phyloP scores from a whole-genome alignment of 2,329 filamentous ascomycete genomes.

The Xylariaceae sp. region DNA sequence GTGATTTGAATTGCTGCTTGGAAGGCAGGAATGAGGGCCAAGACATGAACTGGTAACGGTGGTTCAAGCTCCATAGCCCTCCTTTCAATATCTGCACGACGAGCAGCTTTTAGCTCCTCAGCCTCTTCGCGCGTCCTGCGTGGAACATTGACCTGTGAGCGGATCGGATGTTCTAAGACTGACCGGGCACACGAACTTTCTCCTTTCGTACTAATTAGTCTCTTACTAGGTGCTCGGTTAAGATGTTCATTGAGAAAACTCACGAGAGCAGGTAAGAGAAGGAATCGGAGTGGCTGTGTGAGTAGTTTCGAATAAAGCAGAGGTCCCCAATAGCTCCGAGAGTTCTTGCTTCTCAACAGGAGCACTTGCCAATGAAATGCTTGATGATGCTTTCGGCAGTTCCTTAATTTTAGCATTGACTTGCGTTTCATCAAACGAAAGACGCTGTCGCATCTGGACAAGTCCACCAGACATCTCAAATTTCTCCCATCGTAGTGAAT shows the following conservation, averaged over 20 bases:
- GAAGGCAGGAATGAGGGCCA: conserved; percentile 76
- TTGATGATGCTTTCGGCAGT: background rate
- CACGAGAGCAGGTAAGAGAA: background rate
- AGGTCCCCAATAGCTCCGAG: background rate
- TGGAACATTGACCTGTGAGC: conserved; percentile 25
- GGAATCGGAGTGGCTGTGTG: background rate
- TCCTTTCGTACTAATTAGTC: conserved; percentile 6
- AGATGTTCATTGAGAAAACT: background rate
- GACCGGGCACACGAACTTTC: background rate
- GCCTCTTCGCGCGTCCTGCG: conserved; percentile 64
- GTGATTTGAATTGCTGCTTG: conserved; percentile 75
- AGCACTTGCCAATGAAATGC: background rate
- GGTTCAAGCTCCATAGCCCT: conserved; percentile 71
- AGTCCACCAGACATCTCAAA: conserved; percentile 64
- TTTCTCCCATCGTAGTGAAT: conserved; percentile 75
- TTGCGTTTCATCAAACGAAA: conserved; percentile 18
- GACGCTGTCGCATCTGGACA: conserved; percentile 46
- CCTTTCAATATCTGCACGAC: conserved; percentile 74
- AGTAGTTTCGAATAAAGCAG: background rate
- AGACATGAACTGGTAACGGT: conserved; percentile 65
- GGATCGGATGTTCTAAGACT: background rate
- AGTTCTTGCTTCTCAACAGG: background rate
- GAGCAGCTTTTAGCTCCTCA: conserved; percentile 66
- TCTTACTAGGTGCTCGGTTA: background rate
- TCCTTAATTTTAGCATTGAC: background rate